Evolutionary conservation across 768 basidiomycete species (phyloP).

Genomic region (Boletus huronensis): DNA sequence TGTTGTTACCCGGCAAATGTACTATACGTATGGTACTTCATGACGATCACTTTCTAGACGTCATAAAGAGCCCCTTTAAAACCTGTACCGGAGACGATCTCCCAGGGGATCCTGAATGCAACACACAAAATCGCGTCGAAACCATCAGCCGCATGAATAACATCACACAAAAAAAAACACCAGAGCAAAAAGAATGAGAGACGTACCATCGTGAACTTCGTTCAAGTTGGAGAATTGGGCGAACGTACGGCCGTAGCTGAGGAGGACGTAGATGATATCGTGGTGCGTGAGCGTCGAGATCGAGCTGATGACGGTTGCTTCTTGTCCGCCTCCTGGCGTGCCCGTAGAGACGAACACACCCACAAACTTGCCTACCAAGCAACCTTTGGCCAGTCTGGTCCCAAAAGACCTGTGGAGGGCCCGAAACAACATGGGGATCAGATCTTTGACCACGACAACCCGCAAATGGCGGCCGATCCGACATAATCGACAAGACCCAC

Average conservation of each 20-base stretch:
- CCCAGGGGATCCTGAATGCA: conserved; percentile 55
- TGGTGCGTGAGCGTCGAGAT: conserved; percentile 68
- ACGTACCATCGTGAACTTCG: conserved; percentile 60
- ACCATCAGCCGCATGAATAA: too few relatives aligned
- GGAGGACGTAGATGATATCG: conserved; percentile 66
- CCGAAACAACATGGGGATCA: background rate
- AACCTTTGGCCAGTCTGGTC: conserved; percentile 63
- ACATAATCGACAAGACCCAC: conserved; percentile 28
- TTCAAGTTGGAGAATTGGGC: conserved; percentile 39
- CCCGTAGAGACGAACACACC: conserved; percentile 72
- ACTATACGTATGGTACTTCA: background rate
- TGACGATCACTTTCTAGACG: background rate
- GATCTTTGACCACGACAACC: background rate
- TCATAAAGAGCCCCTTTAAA: conserved; percentile 2
- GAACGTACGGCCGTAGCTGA: conserved; percentile 57
- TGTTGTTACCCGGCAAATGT: background rate
- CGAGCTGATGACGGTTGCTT: conserved; percentile 47
- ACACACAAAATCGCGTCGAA: too few relatives aligned
- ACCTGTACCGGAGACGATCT: conserved; percentile 41
- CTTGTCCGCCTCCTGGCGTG: conserved; percentile 74
- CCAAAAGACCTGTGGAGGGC: conserved; percentile 72
- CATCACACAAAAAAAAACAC: too few relatives aligned
- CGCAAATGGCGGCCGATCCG: background rate
- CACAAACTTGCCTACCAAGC: conserved; percentile 69
- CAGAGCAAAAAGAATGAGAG: too few relatives aligned